phyloP scores from a whole-genome alignment of 2,329 filamentous ascomycete genomes.

The Monilinia fructicola region DNA sequence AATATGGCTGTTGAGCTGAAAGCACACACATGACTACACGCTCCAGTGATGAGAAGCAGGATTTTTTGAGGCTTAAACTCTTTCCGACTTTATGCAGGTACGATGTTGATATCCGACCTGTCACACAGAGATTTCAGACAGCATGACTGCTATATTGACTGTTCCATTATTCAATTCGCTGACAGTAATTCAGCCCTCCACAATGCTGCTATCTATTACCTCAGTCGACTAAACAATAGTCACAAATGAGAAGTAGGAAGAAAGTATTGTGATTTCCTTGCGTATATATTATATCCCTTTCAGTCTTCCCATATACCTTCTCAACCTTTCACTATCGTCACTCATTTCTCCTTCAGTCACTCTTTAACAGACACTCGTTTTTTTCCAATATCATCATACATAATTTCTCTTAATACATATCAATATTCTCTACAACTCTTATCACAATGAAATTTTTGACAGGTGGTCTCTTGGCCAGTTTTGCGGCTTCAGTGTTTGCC shows the following conservation, averaged over 20 bases:
- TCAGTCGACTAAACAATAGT: background rate
- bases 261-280: constrained; percentile 1
- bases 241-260: background rate
- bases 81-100: constrained; percentile 21
- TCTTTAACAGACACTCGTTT: constrained; percentile 18
- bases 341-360: constrained; percentile 17
- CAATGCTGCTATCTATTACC: background rate
- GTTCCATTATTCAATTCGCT: constrained; percentile 2
- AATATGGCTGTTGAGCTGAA: constrained; percentile 21
- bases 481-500: constrained; percentile 31
- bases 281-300: constrained; percentile 11
- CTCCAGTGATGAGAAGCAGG: constrained; percentile 4
- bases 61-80: constrained; percentile 5
- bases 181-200: background rate
- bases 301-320: background rate
- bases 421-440: background rate
- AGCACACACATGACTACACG: background rate
- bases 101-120: constrained; percentile 18
- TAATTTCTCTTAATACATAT: constrained; percentile 4
- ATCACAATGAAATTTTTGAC: constrained; percentile 28
- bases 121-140: constrained; percentile 3
- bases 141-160: background rate
- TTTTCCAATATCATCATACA: background rate
- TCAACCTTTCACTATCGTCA: constrained; percentile 4
- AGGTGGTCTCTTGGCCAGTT: constrained; percentile 27